Conservation (phyloP, 2,329 filamentous ascomycete genomes). For the Aspergillus fijiensis region DNA sequence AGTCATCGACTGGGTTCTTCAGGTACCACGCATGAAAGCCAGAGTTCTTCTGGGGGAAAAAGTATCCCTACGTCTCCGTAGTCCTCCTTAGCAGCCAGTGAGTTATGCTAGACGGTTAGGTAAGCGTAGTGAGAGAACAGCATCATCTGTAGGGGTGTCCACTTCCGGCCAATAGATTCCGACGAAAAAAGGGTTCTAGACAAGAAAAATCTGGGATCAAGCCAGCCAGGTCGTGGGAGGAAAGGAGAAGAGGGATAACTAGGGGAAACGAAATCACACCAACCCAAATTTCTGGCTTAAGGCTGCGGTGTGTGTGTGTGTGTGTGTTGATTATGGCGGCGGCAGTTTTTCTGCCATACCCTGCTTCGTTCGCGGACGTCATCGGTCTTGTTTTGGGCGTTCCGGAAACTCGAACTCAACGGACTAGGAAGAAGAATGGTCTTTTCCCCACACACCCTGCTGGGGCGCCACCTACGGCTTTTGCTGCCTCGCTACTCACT, state of each 20-base stretch:
- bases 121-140: not conserved
- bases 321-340: not conserved
- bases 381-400: slow-evolving; percentile 31
- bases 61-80: not conserved
- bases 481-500: slow-evolving; percentile 20
- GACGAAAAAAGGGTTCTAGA: too few relatives aligned
- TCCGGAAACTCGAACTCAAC: slow-evolving; percentile 18
- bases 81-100: too few relatives aligned
- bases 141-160: not conserved
- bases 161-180: not conserved
- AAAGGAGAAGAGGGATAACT: too few relatives aligned
- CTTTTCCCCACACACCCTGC: slow-evolving; percentile 32
- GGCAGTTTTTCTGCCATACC: slow-evolving; percentile 17
- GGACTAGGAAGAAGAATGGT: slow-evolving; percentile 13
- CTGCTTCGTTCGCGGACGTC: slow-evolving; percentile 31
- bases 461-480: slow-evolving; percentile 24
- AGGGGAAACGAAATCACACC: too few relatives aligned
- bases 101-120: not conserved
- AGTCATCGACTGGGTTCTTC: not conserved
- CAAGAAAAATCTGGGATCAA: too few relatives aligned
- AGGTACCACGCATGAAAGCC: not conserved
- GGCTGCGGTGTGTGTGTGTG: too few relatives aligned
- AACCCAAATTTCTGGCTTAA: not conserved
- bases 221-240: too few relatives aligned
- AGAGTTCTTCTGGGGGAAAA: not conserved